These are phyloP conservation scores for Fusarium oligoseptatum DNA, from an alignment of 2,329 filamentous ascomycete species.

Conservation along the genomic window DNA sequence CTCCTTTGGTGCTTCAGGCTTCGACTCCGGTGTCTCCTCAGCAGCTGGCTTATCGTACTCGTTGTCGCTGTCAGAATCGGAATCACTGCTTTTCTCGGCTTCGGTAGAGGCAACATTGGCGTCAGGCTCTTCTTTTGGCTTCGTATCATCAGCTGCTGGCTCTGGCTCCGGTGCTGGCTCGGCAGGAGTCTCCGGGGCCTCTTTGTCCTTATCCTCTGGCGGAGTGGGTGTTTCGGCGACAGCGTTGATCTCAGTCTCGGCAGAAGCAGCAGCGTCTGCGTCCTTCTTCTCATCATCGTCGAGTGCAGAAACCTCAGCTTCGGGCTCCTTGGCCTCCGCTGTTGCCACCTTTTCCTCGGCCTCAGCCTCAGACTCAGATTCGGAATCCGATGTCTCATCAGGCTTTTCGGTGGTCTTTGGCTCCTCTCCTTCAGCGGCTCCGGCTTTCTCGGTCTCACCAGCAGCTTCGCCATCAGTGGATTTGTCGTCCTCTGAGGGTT, in stretches of 20 bases:
- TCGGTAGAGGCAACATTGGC: neutral
- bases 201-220: slow-evolving; percentile 13
- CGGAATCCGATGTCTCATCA: neutral
- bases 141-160: slow-evolving; percentile 1
- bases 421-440: slow-evolving; percentile 9
- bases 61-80: slow-evolving; percentile 5
- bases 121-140: neutral
- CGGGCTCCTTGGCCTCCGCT: slow-evolving; percentile 1
- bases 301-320: neutral
- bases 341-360: slow-evolving; percentile 3
- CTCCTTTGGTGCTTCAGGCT: slow-evolving; percentile 7
- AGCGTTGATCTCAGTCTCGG: neutral
- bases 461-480: neutral
- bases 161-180: slow-evolving; percentile 9
- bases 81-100: neutral
- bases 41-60: slow-evolving; percentile 1
- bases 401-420: slow-evolving; percentile 3
- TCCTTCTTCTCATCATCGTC: neutral
- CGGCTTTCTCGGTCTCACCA: slow-evolving; percentile 8
- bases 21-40: slow-evolving; percentile 3
- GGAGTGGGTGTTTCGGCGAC: slow-evolving; percentile 6
- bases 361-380: slow-evolving; percentile 2
- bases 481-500: neutral
- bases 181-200: neutral
- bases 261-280: neutral